Evolutionary conservation across 345 rosid species (phyloP), one percentile per base, ranked within the genome.

Genomic region (Eutrema yunnanense): DNA sequence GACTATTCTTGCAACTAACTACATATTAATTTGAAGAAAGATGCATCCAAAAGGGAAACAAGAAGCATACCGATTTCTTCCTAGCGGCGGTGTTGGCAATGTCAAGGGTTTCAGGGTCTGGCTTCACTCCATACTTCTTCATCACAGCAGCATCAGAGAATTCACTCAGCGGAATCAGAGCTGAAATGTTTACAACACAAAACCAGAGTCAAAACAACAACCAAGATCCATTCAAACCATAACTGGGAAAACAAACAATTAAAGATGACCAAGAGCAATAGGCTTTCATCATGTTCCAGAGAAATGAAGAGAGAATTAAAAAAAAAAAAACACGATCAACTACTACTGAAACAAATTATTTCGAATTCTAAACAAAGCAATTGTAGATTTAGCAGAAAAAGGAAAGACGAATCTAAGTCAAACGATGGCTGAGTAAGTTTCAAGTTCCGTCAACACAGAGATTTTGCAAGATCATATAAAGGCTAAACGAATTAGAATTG

Each of bases 51-150:
- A 44, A 38, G 1, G 16, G 27, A 3, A 34, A 36, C 2, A 42
- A 67, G 13, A 46, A 32, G 29, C 73, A 67, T 27, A 88, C 96
- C 58, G 87, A 38, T 72, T 90, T 90, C 55, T 80, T 81, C 54
- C 73, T 69, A 16, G 90, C 86, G 13, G 74, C 82, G 6, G 96
- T 90, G 80, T 66, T 79, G 57, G 75, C 65, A 57, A 88, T 82
- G 78, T 90, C 97, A 47, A 92, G 83, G 3, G 93, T 85, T 76
- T 88, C 93, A 42, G 84, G 73, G 56, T 92, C 98, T 51, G 84
- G 83, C 67, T 86, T 85, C 69, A 87, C 81, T 26, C 80, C 89
- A 78, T 88, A 92, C 82, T 88, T 92, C 84, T 85, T 88, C 93
- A 87, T 73, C 52, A 79, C 70, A 6, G 19, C 58, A 50, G 84